Percentiles rank a stretch among this genome's conserved stretches.
Conservation (phyloP, 148 eudicot species). For the Persicaria maculosa region DNA sequence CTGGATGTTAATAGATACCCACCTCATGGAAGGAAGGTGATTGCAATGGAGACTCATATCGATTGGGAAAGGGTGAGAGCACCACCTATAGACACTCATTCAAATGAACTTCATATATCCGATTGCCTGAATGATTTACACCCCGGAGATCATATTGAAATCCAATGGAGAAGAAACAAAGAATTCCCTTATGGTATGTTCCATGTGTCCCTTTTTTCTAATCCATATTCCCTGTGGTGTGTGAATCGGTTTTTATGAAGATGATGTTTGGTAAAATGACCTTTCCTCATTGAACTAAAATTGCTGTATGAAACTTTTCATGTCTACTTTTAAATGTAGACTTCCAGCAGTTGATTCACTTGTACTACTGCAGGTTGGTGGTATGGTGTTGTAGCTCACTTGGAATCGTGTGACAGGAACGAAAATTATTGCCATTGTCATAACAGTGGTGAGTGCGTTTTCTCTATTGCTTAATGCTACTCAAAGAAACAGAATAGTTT, state of each 20-base stretch:
- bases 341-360: too few species aligned
- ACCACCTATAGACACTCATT: constrained; percentile 65
- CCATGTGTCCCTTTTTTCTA: too few species aligned
- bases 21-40: constrained; percentile 81
- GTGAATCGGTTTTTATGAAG: too few species aligned
- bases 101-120: constrained; percentile 70
- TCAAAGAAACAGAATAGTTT: neutral
- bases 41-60: constrained; percentile 56
- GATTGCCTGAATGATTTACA: constrained; percentile 63
- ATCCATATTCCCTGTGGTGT: too few species aligned
- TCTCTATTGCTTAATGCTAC: neutral
- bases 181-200: constrained; percentile 88
- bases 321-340: too few species aligned
- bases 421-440: constrained; percentile 58
- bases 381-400: constrained; percentile 95
- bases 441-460: constrained; percentile 37
- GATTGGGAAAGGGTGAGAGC: constrained; percentile 84
- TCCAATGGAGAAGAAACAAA: constrained; percentile 96
- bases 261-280: too few species aligned
- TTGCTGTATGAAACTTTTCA: too few species aligned
- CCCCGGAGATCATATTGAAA: constrained; percentile 93
- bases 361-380: constrained; percentile 71
- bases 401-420: constrained; percentile 78
- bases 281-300: too few species aligned
- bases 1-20: constrained; percentile 53